Evolutionary conservation across 495 filamentous ascomycete species (phyloP).

Genomic region (Antarctomyces pellizariae): DNA sequence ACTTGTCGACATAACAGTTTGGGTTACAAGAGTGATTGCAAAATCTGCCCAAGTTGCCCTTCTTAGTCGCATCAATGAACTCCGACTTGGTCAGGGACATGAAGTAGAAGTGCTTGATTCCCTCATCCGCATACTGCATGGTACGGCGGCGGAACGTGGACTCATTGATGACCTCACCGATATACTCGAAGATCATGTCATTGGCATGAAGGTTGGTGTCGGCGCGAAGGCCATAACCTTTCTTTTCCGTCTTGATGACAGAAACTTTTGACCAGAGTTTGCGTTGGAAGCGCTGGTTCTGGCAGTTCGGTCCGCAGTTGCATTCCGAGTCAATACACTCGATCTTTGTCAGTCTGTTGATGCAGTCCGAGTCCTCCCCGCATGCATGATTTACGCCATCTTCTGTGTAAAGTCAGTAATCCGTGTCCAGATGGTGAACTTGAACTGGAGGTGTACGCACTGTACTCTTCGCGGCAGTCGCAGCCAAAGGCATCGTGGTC

Average conservation of each 20-base stretch:
- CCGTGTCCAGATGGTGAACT: slow-evolving; percentile 1
- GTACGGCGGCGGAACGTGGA: slow-evolving; percentile 65
- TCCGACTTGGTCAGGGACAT: slow-evolving; percentile 95
- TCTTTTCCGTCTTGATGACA: slow-evolving; percentile 94
- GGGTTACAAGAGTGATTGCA: slow-evolving; percentile 99
- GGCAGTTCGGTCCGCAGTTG: slow-evolving; percentile 67
- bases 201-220: slow-evolving; percentile 51
- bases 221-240: slow-evolving; percentile 77
- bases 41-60: slow-evolving; percentile 85
- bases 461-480: slow-evolving; percentile 87
- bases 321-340: slow-evolving; percentile 72
- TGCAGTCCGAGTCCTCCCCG: slow-evolving; percentile 93
- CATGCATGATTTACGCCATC: slow-evolving; percentile 59
- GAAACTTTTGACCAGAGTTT: slow-evolving; percentile 76
- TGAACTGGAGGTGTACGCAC: slow-evolving; percentile 32
- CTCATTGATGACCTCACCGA: slow-evolving; percentile 96
- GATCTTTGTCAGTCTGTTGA: slow-evolving; percentile 95
- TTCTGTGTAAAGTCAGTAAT: slow-evolving; percentile 29
- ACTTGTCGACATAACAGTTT: slow-evolving; percentile 98
- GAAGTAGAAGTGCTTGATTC: slow-evolving; percentile 98
- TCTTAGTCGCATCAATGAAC: slow-evolving; percentile 95
- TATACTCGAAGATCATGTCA: slow-evolving; percentile 94
- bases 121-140: slow-evolving; percentile 77
- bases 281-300: slow-evolving; percentile 88
- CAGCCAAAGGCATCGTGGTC: slow-evolving; percentile 84